Evolutionary conservation across 768 basidiomycete species (phyloP), one percentile per base, ranked within the genome.

Genomic region (Mycena venus): DNA sequence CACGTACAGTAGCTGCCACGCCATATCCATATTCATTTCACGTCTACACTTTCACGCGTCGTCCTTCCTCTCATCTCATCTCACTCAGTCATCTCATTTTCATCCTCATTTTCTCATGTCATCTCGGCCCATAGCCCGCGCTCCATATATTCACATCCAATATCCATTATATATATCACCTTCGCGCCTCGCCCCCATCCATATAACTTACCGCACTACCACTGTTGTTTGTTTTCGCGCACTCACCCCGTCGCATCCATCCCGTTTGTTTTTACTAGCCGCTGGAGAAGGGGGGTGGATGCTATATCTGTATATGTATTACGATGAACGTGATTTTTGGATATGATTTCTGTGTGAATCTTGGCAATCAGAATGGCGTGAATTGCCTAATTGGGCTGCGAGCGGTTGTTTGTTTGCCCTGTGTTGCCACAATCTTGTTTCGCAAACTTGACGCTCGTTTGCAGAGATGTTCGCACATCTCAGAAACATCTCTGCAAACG

Each of bases 371-470:
- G 63, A 59, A 38, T 40, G 21, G 7, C n/a, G n/a, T n/a, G 29
- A 68, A 29, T 58, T 67, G 38, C 72, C 72, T 68, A 63, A 62
- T 73, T 58, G 44, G 63, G 73, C 0, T 36, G 80, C 32, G 63
- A 21, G 73, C 67, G 73, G 73, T 74, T 69, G 68, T 58, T 74
- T 74, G 79, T 27, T 74, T 70, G 80, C 23, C 0, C 32, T 3
- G 19, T 31, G n/a, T 23, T 27, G 15, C 40, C 40, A 17, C 40
- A 42, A 8, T 9, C 44, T 49, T 49, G n/a, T 23, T 49, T 12
- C 4, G n/a, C 21, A 10, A 49, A 21, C n/a, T n/a, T 25, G 23
- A 19, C 17, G 42, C 17, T 4, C 10, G 11, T 17, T 44, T 19
- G 42, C 4, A 44, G 19, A 17, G 21, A 51, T 51, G 23, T 51